These are phyloP conservation scores for Tricholomella constricta DNA, from an alignment of 768 basidiomycete species.

Conservation along the genomic window DNA sequence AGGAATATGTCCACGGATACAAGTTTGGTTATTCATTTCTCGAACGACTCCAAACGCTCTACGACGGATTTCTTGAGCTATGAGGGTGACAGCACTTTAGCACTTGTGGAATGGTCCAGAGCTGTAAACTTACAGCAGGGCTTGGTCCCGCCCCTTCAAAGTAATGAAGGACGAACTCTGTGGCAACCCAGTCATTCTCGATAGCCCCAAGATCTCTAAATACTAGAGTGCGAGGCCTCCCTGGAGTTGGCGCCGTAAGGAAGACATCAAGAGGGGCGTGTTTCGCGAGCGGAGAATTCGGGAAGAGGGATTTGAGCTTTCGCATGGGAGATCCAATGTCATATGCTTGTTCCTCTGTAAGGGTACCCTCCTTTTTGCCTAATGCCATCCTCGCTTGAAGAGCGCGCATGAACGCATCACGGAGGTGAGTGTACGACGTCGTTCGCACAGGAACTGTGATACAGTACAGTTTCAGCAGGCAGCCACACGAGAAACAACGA, in stretches of 20 bases:
- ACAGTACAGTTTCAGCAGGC: background rate
- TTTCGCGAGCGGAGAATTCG: slow-evolving; percentile 67
- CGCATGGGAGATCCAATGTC: slow-evolving; percentile 63
- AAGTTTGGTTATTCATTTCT: slow-evolving; percentile 21
- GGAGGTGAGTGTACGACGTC: slow-evolving; percentile 77
- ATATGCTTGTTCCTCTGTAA: slow-evolving; percentile 62
- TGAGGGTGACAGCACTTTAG: background rate
- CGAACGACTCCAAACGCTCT: slow-evolving; percentile 36
- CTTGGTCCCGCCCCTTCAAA: slow-evolving; percentile 73
- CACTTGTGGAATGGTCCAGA: background rate
- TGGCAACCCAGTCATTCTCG: slow-evolving; percentile 74
- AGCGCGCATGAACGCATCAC: slow-evolving; percentile 82
- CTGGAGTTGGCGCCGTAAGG: slow-evolving; percentile 56
- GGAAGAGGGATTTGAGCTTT: slow-evolving; percentile 76
- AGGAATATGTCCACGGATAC: background rate
- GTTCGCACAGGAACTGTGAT: slow-evolving; percentile 73
- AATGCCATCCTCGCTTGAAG: slow-evolving; percentile 61
- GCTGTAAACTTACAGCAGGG: slow-evolving; percentile 56
- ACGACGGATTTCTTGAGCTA: slow-evolving; percentile 57
- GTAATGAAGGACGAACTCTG: slow-evolving; percentile 72
- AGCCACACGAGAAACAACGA: background rate
- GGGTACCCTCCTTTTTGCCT: slow-evolving; percentile 48
- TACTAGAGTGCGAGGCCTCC: slow-evolving; percentile 54
- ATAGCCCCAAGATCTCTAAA: slow-evolving; percentile 75
- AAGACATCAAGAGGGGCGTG: slow-evolving; percentile 70